These are phyloP conservation scores for Aspergillus sergii DNA, from an alignment of 2,329 filamentous ascomycete species.

Conservation along the genomic window DNA sequence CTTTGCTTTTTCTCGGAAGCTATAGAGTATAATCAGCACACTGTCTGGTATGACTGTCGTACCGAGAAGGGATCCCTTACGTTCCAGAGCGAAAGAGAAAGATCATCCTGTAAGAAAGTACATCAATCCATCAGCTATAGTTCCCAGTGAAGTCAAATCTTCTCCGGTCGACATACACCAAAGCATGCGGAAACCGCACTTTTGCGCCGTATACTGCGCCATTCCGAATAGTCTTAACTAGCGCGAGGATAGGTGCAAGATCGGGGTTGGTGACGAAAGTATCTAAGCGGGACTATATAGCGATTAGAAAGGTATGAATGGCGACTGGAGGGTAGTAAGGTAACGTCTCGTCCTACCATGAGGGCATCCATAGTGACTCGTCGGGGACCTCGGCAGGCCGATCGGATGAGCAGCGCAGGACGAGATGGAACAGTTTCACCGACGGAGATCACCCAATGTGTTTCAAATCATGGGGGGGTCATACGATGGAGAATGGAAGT, in stretches of 20 bases:
- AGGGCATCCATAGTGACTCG: constrained; percentile 37
- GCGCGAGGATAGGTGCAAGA: constrained; percentile 80
- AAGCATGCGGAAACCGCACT: constrained; percentile 95
- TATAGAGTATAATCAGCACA: constrained; percentile 28
- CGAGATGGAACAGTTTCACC: constrained; percentile 5
- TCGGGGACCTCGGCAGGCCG: constrained; percentile 31
- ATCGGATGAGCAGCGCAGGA: constrained; percentile 10
- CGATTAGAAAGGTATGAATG: constrained; percentile 10
- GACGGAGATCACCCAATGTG: constrained; percentile 2
- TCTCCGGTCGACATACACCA: constrained; percentile 64
- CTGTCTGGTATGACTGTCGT: background rate
- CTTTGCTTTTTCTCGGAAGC: constrained; percentile 72
- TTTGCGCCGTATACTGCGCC: constrained; percentile 95
- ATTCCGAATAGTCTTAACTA: constrained; percentile 94
- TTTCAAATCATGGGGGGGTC: constrained; percentile 13
- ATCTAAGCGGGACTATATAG: constrained; percentile 67
- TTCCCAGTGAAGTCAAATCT: background rate
- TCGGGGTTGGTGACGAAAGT: constrained; percentile 77
- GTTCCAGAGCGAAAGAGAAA: constrained; percentile 92
- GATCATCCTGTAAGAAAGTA: constrained; percentile 70
- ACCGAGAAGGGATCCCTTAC: constrained; percentile 51
- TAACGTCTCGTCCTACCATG: constrained; percentile 26
- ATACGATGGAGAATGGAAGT: background rate
- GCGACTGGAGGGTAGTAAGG: background rate
- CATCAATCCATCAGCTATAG: constrained; percentile 20